phyloP scores from a whole-genome alignment of 2,329 filamentous ascomycete genomes.

The Myotisia sp. region DNA sequence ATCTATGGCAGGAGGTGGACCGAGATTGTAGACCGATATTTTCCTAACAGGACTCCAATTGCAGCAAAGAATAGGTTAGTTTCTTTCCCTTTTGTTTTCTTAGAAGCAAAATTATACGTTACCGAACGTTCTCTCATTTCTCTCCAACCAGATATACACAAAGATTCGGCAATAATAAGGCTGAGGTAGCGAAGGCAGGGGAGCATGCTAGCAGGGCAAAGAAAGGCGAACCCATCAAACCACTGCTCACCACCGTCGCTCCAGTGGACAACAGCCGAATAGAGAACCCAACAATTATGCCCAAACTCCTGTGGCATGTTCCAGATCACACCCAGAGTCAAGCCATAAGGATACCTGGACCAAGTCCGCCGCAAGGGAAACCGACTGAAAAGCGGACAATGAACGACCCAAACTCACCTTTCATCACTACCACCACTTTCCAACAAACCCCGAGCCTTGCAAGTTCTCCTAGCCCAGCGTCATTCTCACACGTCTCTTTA shows the following conservation, averaged over 20 bases:
- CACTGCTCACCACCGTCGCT: background rate
- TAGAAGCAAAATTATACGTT: background rate
- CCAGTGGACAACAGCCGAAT: background rate
- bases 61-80: slow-evolving; percentile 5
- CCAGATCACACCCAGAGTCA: slow-evolving; percentile 5
- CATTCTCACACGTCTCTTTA: slow-evolving; percentile 1
- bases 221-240: background rate
- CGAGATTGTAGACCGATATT: slow-evolving; percentile 6
- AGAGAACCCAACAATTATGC: slow-evolving; percentile 3
- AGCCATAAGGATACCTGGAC: background rate
- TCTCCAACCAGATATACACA: slow-evolving; percentile 3
- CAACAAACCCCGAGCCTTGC: slow-evolving; percentile 4
- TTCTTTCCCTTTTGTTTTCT: background rate
- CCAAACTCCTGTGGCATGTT: slow-evolving; percentile 6
- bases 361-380: background rate
- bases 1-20: slow-evolving; percentile 6
- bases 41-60: slow-evolving; percentile 4
- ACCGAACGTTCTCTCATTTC: background rate
- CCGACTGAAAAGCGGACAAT: slow-evolving; percentile 1
- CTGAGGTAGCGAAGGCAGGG: background rate
- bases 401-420: slow-evolving; percentile 1
- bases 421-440: background rate
- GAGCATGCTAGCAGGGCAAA: background rate
- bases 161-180: slow-evolving; percentile 2
- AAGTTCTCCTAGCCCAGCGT: slow-evolving; percentile 3